These are phyloP conservation scores for Odontarrhena argentea DNA, from an alignment of 345 rosid species.

Conservation along the genomic window DNA sequence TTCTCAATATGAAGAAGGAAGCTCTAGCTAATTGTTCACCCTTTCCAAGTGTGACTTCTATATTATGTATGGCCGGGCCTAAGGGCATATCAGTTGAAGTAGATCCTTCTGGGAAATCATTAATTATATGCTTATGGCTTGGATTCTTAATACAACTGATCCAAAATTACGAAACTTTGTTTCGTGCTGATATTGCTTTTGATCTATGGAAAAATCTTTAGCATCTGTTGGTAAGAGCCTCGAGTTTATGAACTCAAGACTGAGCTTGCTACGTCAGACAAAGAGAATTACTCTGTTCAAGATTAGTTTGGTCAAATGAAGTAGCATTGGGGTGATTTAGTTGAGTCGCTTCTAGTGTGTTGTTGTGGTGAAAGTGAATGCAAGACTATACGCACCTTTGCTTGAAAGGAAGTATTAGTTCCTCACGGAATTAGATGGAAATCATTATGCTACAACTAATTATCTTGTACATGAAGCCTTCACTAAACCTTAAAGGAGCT, in stretches of 20 bases:
- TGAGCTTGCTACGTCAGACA: background rate
- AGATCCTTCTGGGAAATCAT: background rate
- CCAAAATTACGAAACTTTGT: background rate
- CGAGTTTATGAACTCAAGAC: background rate
- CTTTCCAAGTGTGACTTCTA: no score
- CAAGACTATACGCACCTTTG: no score
- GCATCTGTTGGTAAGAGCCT: background rate
- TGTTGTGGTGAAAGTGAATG: background rate
- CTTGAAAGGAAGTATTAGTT: no score
- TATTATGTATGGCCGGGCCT: no score
- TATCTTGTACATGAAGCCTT: no score
- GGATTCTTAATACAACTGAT: background rate
- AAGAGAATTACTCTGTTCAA: background rate
- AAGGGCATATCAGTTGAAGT: no score
- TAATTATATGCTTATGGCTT: background rate
- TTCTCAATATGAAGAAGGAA: no score
- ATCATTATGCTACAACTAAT: no score
- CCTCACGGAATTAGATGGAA: no score
- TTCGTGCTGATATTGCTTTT: background rate
- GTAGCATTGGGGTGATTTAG: background rate
- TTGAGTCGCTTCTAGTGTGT: background rate
- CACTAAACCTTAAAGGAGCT: no score
- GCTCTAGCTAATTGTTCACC: no score
- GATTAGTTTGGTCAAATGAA: background rate
- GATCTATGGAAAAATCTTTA: background rate